Evolutionary conservation across 805 yeast species (phyloP), one percentile per base, ranked within the genome.

Genomic region (Sungouiella blattae): DNA sequence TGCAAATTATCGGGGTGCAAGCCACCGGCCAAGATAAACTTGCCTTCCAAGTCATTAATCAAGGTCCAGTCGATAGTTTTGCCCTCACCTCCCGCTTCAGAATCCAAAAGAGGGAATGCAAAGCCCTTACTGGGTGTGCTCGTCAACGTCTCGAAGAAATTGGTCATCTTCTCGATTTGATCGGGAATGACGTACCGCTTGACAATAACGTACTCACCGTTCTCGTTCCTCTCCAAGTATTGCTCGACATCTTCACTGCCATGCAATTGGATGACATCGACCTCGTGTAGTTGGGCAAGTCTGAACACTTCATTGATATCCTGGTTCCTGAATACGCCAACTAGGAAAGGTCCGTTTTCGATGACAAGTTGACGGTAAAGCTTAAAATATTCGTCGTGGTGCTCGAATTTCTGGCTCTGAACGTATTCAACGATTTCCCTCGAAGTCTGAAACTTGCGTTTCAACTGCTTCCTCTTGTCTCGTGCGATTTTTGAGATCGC

Each of bases 1-100:
- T 39, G 37, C 5, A 93, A 87, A 49, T 89, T 93, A 1, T 71
- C 78, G 0, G 93, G 87, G 0, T 71, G 80, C 38, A 93, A 67
- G 0, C 98, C 98, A 4, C 98, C 98, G 0, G 98, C 98, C 18
- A 93, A 65, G 0, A 93, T 52, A 49, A 72, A 86, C 29, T 67
- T 53, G 0, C 67, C 60, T 6, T 48, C 38, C 20, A 48, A 36
- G 4, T 32, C 40, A 21, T 52, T 46, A 4, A 64, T 49, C 9
- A 50, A 36, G 2, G 44, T 40, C 98, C 98, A 91, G 54, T 84
- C 78, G 12, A 88, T 73, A n/a, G 65, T 49, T 36, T 76, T 75
- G 5, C 98, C 98, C 46, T 87, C 93, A 1, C 98, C 98, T 8
- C 98, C 98, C 2, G 71, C 71, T 49, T 86, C 96, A 2, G 95